Percentiles rank a stretch among this genome's conserved stretches.
Evolutionary conservation across 2,329 filamentous ascomycete genomes (phyloP).

Genomic region (Phaeosphaeriaceae sp.): DNA sequence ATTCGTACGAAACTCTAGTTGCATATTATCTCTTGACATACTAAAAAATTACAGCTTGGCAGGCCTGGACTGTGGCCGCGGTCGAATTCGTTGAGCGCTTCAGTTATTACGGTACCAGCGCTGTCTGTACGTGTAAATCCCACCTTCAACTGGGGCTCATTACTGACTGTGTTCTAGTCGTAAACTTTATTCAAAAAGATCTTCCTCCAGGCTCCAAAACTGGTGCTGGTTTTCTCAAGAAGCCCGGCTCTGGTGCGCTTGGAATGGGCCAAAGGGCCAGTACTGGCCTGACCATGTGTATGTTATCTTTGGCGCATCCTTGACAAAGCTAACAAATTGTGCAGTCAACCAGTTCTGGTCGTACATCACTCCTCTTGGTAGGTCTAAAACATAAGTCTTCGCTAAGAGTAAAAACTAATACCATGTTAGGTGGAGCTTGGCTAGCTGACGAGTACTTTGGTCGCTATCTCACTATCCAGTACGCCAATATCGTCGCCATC

Average conservation of each 20-base stretch:
- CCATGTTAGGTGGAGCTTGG: conserved; percentile 56
- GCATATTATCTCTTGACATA: too few species aligned
- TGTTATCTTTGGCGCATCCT: neutral
- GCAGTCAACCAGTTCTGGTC: conserved; percentile 61
- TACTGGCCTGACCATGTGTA: conserved; percentile 57
- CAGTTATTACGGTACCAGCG: conserved; percentile 47
- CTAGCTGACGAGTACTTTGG: conserved; percentile 66
- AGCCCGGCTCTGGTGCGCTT: conserved; percentile 54
- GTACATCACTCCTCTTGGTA: conserved; percentile 61
- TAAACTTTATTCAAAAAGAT: conserved; percentile 48
- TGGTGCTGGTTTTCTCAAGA: conserved; percentile 43
- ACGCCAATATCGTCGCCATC: conserved; percentile 65
- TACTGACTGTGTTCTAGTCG: conserved; percentile 16
- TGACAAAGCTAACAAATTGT: neutral
- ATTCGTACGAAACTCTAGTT: conserved; percentile 19
- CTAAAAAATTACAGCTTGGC: conserved; percentile 24
- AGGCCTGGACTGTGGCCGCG: conserved; percentile 44
- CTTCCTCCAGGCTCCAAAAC: conserved; percentile 42
- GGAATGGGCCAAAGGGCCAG: conserved; percentile 62
- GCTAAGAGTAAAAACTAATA: too few species aligned
- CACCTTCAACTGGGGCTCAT: neutral
- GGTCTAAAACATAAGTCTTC: too few species aligned
- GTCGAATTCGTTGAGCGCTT: conserved; percentile 48
- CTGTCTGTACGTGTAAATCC: conserved; percentile 33
- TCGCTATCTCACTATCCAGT: conserved; percentile 64